phyloP scores from a whole-genome alignment of 1,284 basidiomycete species.

The Somion occarium region DNA sequence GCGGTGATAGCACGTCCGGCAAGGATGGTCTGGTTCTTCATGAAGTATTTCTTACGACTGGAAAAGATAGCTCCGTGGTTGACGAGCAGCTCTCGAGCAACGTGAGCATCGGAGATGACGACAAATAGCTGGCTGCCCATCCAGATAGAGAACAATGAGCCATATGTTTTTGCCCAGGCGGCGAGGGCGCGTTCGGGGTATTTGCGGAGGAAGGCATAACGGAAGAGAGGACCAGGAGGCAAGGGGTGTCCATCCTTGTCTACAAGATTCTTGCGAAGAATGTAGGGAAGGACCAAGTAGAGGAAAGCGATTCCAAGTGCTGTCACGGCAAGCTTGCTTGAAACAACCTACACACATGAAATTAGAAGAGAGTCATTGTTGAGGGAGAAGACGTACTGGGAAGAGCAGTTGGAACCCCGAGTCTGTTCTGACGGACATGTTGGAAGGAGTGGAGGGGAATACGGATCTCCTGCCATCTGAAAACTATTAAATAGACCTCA shows the following conservation, averaged over 20 bases:
- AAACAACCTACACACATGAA: slow-evolving; percentile 20
- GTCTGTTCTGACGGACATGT: too few relatives aligned
- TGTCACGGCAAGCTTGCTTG: slow-evolving; percentile 9
- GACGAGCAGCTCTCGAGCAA: slow-evolving; percentile 34
- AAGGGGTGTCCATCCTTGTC: slow-evolving; percentile 26
- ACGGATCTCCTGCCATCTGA: too few relatives aligned
- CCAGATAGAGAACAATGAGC: slow-evolving; percentile 33
- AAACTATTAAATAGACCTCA: too few relatives aligned
- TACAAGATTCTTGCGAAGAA: slow-evolving; percentile 8
- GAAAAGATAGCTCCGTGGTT: slow-evolving; percentile 34
- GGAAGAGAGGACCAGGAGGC: slow-evolving; percentile 30
- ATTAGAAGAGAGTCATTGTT: too few relatives aligned
- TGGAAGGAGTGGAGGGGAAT: too few relatives aligned
- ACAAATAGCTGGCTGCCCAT: slow-evolving; percentile 37
- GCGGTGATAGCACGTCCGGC: slow-evolving; percentile 33
- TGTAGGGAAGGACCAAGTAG: neutral
- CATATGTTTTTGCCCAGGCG: slow-evolving; percentile 33
- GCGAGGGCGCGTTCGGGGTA: slow-evolving; percentile 34
- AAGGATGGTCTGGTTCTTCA: slow-evolving; percentile 34
- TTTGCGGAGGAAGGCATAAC: slow-evolving; percentile 32
- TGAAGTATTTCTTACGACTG: slow-evolving; percentile 31
- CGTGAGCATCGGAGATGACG: slow-evolving; percentile 32
- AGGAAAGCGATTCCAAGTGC: neutral
- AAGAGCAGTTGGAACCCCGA: too few relatives aligned
- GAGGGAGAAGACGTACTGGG: too few relatives aligned